phyloP scores from a whole-genome alignment of 2,329 filamentous ascomycete species.

The Pezicula neosporulosa region DNA sequence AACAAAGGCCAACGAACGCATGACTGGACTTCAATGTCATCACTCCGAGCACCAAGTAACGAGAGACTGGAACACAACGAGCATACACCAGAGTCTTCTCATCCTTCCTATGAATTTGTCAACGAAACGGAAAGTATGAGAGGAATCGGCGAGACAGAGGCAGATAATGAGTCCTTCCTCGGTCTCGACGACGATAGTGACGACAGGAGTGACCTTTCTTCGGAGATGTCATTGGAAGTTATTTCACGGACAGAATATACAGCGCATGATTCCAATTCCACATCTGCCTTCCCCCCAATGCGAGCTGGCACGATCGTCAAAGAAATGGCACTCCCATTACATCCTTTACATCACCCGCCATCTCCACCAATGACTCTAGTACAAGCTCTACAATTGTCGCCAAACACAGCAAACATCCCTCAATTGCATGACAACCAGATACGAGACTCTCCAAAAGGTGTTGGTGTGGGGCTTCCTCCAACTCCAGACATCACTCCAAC shows the following conservation, averaged over 20 bases:
- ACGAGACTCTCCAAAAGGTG: slow-evolving; percentile 3
- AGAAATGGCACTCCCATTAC: slow-evolving; percentile 21
- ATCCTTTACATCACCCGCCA: slow-evolving; percentile 28
- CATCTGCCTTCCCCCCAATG: slow-evolving; percentile 30
- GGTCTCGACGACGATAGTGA: slow-evolving; percentile 32
- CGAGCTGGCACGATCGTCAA: slow-evolving; percentile 20
- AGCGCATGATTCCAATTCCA: slow-evolving; percentile 24
- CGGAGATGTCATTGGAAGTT: slow-evolving; percentile 55
- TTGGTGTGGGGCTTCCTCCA: slow-evolving; percentile 19
- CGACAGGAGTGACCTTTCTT: slow-evolving; percentile 53
- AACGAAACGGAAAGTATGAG: slow-evolving; percentile 48
- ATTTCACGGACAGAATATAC: slow-evolving; percentile 29
- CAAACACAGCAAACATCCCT: slow-evolving; percentile 32
- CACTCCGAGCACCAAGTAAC: slow-evolving; percentile 47
- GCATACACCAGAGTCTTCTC: slow-evolving; percentile 25
- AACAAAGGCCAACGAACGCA: slow-evolving; percentile 37
- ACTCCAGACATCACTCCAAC: slow-evolving; percentile 28
- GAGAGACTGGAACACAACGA: slow-evolving; percentile 21
- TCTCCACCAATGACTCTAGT: slow-evolving; percentile 46
- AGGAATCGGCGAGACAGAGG: slow-evolving; percentile 13
- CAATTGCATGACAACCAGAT: slow-evolving; percentile 31
- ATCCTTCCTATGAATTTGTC: slow-evolving; percentile 52
- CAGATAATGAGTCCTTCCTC: slow-evolving; percentile 26
- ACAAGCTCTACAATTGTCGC: slow-evolving; percentile 43
- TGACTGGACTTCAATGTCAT: slow-evolving; percentile 53